A percentile compares a stretch with the other conserved stretches of the same genome.
Evolutionary conservation across 495 filamentous ascomycete species (phyloP).

Genomic region (Friedmanniomyces simplex): DNA sequence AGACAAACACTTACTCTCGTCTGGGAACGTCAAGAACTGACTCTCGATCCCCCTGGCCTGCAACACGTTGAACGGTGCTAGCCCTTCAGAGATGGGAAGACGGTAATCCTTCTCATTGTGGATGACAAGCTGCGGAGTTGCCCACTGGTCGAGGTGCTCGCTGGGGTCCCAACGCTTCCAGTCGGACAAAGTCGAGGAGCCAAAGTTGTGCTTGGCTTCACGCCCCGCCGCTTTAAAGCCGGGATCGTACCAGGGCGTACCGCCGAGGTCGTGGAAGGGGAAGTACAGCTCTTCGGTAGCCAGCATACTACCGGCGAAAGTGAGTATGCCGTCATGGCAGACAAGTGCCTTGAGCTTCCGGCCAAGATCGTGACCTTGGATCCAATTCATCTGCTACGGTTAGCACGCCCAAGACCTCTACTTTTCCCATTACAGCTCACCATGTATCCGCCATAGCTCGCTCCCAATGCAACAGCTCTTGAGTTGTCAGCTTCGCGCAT

Average conservation of each 20-base stretch:
- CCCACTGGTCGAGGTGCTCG: conserved; percentile 57
- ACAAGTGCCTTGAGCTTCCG: conserved; percentile 45
- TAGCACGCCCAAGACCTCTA: background rate
- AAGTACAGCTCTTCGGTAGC: conserved; percentile 42
- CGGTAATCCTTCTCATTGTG: conserved; percentile 90
- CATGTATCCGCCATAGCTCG: conserved; percentile 46
- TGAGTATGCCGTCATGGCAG: conserved; percentile 57
- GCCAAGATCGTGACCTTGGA: conserved; percentile 44
- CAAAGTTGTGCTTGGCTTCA: conserved; percentile 59
- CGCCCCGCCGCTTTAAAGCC: conserved; percentile 21
- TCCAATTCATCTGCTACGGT: conserved; percentile 38
- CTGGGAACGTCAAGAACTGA: conserved; percentile 64
- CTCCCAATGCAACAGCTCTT: conserved; percentile 40
- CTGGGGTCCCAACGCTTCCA: conserved; percentile 83
- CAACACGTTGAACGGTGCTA: conserved; percentile 80
- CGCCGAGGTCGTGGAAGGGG: conserved; percentile 34
- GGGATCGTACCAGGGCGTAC: conserved; percentile 36
- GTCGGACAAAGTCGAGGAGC: conserved; percentile 40
- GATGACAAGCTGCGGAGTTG: conserved; percentile 78
- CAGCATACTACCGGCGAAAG: conserved; percentile 40
- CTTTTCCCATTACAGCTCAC: conserved; percentile 9
- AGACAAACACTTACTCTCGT: conserved; percentile 39
- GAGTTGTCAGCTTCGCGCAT: conserved; percentile 42
- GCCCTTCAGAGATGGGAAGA: conserved; percentile 69
- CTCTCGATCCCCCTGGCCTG: conserved; percentile 64